Evolutionary conservation across 2,329 filamentous ascomycete genomes (phyloP), one percentile per base, ranked within the genome.

Genomic region (Salinomyces thailandicus): DNA sequence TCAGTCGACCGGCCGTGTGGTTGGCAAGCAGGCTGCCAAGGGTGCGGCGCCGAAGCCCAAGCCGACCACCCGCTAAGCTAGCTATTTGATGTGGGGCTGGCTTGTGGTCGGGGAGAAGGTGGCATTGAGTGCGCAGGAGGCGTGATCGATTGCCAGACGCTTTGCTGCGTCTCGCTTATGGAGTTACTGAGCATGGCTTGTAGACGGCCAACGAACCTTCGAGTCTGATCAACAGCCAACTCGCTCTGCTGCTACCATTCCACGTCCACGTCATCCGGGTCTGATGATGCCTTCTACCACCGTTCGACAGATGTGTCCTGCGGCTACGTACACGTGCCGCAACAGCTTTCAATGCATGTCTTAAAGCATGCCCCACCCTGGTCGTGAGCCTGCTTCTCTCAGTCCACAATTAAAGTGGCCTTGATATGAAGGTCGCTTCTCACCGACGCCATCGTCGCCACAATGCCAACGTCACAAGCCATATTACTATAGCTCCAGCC

Each of bases 11-110:
- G 79, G 20, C 31, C 84, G 93, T 65, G 73, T 81, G 66, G 54
- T 59, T 32, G 87, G 85, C 79, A 98, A 98, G 84, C 85, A 94
- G 77, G 86, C 85, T 61, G 81, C 85, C 52, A 94, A 93, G 79
- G 91, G 91, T 60, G 77, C 86, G 55, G 77, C 75, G 57, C 68
- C 72, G 62, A 95, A 95, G 82, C 79, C 85, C 58, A 75, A 81
- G 64, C 79, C 84, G 63, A 87, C 80, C 62, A 81, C 75, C 72
- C 86, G 86, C 72, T 94, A 85, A 83, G 32, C 16, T 32, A 14
- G 32, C 12, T 19, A 6, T 18, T 19, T 19, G 31, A 33, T 18
- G 31, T 33, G 31, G 9, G 11, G 7, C 14, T 19, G 16, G 9
- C 9, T 18, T 18, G 31, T 8, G 11, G 15, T 33, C 7, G 17